These are phyloP conservation scores for Pseudogymnoascus sp. DNA, from an alignment of 2,329 filamentous ascomycete genomes.

Conservation along the genomic window DNA sequence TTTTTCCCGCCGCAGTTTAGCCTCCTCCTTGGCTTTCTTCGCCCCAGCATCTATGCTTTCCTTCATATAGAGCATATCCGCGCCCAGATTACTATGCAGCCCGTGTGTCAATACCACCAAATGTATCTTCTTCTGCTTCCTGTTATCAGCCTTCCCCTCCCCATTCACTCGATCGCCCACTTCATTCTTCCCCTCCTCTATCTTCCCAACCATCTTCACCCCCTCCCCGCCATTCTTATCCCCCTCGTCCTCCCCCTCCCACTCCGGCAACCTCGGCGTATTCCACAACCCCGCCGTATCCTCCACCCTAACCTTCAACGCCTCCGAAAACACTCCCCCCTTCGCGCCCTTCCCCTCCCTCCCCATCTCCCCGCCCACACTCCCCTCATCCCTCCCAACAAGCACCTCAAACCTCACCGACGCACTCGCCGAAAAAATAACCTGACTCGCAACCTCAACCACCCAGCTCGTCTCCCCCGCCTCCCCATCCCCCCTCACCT, in stretches of 20 bases:
- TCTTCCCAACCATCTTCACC: slow-evolving; percentile 13
- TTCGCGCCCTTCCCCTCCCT: slow-evolving; percentile 42
- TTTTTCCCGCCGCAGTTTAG: slow-evolving; percentile 49
- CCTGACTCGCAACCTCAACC: slow-evolving; percentile 83
- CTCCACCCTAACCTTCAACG: slow-evolving; percentile 69
- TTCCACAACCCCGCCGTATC: slow-evolving; percentile 90
- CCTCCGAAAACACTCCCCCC: slow-evolving; percentile 69
- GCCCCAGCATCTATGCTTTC: slow-evolving; percentile 88
- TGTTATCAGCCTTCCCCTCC: slow-evolving; percentile 26
- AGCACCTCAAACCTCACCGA: slow-evolving; percentile 82
- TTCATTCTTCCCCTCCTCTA: slow-evolving; percentile 14
- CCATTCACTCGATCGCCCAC: slow-evolving; percentile 15
- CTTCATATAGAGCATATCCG: slow-evolving; percentile 95
- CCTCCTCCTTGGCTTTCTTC: slow-evolving; percentile 62
- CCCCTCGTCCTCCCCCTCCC: slow-evolving; percentile 28
- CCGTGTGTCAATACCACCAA: slow-evolving; percentile 90
- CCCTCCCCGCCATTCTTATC: slow-evolving; percentile 18
- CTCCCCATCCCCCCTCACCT: slow-evolving; percentile 36
- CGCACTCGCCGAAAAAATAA: slow-evolving; percentile 85
- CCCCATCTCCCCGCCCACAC: slow-evolving; percentile 35
- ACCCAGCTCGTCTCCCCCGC: slow-evolving; percentile 60
- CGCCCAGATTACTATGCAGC: slow-evolving; percentile 87
- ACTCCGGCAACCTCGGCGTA: slow-evolving; percentile 70
- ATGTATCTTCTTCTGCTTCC: slow-evolving; percentile 71
- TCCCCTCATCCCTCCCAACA: slow-evolving; percentile 69